Conservation (phyloP, 2,329 filamentous ascomycete genomes). For the Rhinocladiella mackenziei region DNA sequence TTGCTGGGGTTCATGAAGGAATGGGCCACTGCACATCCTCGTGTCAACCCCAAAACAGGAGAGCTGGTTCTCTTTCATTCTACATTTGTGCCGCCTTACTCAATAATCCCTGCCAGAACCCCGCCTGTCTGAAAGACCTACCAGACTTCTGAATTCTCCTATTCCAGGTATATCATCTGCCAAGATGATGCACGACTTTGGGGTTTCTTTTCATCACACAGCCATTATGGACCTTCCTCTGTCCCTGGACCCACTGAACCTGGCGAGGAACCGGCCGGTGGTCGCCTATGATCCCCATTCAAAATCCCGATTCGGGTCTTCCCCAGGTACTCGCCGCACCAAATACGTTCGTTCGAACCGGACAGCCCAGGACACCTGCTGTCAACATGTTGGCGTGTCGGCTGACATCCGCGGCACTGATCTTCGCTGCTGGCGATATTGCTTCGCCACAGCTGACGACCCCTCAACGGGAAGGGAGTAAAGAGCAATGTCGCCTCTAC, state of each 20-base stretch:
- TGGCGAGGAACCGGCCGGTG: slow-evolving; percentile 53
- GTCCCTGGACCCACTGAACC: slow-evolving; percentile 60
- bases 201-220: slow-evolving; percentile 59
- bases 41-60: slow-evolving; percentile 60
- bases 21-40: slow-evolving; percentile 66
- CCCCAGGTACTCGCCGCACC: slow-evolving; percentile 55
- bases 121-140: slow-evolving; percentile 32
- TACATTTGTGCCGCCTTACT: slow-evolving; percentile 63
- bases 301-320: slow-evolving; percentile 65
- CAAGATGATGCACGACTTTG: slow-evolving; percentile 76
- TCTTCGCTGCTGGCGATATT: slow-evolving; percentile 64
- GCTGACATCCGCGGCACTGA: slow-evolving; percentile 60
- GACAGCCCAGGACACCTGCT: slow-evolving; percentile 34
- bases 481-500: slow-evolving; percentile 66
- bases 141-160: slow-evolving; percentile 48
- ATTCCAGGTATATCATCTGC: slow-evolving; percentile 60
- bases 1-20: slow-evolving; percentile 61
- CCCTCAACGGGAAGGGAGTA: slow-evolving; percentile 44
- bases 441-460: slow-evolving; percentile 47
- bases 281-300: slow-evolving; percentile 58
- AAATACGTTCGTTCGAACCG: slow-evolving; percentile 60
- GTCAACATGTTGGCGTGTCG: slow-evolving; percentile 65
- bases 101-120: slow-evolving; percentile 47
- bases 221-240: slow-evolving; percentile 68
- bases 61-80: slow-evolving; percentile 67